phyloP scores from a whole-genome alignment of 352 stramenopile genomes.

The Globisporangium megalacanthum region DNA sequence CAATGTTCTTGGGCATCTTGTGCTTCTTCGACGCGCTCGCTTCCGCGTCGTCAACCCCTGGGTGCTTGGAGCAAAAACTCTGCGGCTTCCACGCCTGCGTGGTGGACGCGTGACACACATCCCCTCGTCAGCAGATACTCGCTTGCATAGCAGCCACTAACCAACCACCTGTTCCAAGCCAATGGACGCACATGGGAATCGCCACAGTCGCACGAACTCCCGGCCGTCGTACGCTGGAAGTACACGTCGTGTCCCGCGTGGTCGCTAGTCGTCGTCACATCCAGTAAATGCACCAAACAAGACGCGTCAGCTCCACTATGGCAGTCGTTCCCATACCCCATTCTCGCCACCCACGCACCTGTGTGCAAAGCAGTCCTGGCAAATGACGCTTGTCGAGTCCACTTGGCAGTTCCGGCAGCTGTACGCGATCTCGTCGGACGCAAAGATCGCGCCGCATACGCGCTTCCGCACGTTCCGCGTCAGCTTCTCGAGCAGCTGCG shows the following conservation, averaged over 20 bases:
- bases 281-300: slow-evolving; percentile 1
- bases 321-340: background rate
- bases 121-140: background rate
- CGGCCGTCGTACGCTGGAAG: slow-evolving; percentile 81
- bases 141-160: background rate
- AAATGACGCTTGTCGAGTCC: slow-evolving; percentile 83
- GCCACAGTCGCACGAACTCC: slow-evolving; percentile 83
- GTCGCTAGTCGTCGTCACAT: slow-evolving; percentile 23
- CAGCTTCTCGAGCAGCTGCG: slow-evolving; percentile 60
- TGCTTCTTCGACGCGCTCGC: slow-evolving; percentile 29
- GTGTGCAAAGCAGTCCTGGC: slow-evolving; percentile 81
- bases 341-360: slow-evolving; percentile 28
- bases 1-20: slow-evolving; percentile 63
- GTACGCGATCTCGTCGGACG: slow-evolving; percentile 82
- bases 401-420: slow-evolving; percentile 86
- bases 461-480: slow-evolving; percentile 56
- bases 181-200: slow-evolving; percentile 56
- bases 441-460: slow-evolving; percentile 82
- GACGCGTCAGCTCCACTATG: background rate
- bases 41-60: slow-evolving; percentile 41
- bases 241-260: slow-evolving; percentile 82
- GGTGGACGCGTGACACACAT: background rate
- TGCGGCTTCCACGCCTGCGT: slow-evolving; percentile 69
- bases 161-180: too few relatives aligned
- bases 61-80: slow-evolving; percentile 77